These are phyloP conservation scores for Chalaropsis thielavioides DNA, from an alignment of 2,329 filamentous ascomycete genomes.

Conservation along the genomic window DNA sequence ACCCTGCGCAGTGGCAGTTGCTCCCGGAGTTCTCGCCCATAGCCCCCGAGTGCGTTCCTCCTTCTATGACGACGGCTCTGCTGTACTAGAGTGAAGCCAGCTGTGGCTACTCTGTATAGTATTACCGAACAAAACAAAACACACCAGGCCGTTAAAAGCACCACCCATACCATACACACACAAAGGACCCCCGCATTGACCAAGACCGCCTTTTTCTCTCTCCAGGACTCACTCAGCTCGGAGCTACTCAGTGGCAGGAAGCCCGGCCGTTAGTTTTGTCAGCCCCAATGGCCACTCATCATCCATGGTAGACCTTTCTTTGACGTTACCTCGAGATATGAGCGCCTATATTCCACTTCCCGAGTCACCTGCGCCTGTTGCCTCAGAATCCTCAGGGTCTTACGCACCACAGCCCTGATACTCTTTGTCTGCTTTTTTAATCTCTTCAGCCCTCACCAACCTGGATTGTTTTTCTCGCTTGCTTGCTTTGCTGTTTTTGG, in stretches of 20 bases:
- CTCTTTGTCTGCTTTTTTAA: neutral
- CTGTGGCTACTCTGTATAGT: neutral
- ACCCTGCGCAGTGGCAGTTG: constrained; percentile 8
- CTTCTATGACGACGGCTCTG: constrained; percentile 14
- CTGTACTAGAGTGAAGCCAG: constrained; percentile 12
- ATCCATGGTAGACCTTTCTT: neutral
- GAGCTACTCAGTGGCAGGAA: constrained; percentile 10
- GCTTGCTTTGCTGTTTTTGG: neutral
- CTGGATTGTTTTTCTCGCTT: constrained; percentile 2
- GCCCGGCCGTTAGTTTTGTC: constrained; percentile 12
- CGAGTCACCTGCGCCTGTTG: constrained; percentile 1
- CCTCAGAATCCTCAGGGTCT: neutral
- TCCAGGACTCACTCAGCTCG: constrained; percentile 14
- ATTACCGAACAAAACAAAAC: neutral
- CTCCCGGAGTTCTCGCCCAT: constrained; percentile 11
- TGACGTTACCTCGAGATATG: neutral
- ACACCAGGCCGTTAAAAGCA: neutral
- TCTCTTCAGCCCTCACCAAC: neutral
- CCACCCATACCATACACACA: neutral
- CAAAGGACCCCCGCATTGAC: constrained; percentile 15
- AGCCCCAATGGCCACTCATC: neutral
- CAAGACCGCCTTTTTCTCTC: constrained; percentile 13
- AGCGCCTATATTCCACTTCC: neutral
- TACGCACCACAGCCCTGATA: neutral
- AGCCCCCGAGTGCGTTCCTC: constrained; percentile 16